A percentile compares a stretch with the other conserved stretches of the same genome.
Evolutionary conservation across 2,329 filamentous ascomycete genomes (phyloP).

Genomic region (Penicillium sp.): DNA sequence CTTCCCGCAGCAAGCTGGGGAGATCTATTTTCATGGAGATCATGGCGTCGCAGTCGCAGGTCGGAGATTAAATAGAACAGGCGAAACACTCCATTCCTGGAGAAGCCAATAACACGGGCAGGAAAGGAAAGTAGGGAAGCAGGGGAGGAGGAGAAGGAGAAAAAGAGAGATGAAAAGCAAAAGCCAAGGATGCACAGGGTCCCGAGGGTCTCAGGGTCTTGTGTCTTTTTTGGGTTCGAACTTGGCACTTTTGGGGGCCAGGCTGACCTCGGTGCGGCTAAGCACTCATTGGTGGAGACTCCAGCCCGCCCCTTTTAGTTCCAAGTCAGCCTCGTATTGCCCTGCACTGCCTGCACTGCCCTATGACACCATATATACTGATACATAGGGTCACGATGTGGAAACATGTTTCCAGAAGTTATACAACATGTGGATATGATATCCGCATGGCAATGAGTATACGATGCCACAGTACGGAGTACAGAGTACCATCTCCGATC

Average conservation of each 20-base stretch:
- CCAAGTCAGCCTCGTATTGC: background rate
- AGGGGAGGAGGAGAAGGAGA: background rate
- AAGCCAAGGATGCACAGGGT: background rate
- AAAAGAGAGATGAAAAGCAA: background rate
- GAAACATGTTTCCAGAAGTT: too few relatives aligned
- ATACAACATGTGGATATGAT: too few relatives aligned
- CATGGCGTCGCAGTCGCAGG: constrained; percentile 1
- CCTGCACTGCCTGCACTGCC: too few relatives aligned
- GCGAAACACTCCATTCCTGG: background rate
- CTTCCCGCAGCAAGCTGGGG: constrained; percentile 3
- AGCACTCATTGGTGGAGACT: too few relatives aligned
- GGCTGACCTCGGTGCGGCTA: background rate
- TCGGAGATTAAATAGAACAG: background rate
- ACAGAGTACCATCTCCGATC: too few relatives aligned
- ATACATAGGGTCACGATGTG: too few relatives aligned
- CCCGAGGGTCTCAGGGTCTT: background rate
- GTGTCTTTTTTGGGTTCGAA: too few relatives aligned
- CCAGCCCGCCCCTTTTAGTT: too few relatives aligned
- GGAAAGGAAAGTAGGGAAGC: background rate
- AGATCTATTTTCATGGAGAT: constrained; percentile 13
- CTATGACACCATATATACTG: too few relatives aligned
- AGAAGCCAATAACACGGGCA: background rate
- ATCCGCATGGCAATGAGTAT: too few relatives aligned
- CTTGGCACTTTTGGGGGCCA: constrained; percentile 5
- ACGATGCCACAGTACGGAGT: too few relatives aligned